A percentile compares a stretch with the other conserved stretches of the same genome.
These are phyloP conservation scores for Aspergillus texensis DNA, from an alignment of 2,329 filamentous ascomycete species.

Conservation along the genomic window DNA sequence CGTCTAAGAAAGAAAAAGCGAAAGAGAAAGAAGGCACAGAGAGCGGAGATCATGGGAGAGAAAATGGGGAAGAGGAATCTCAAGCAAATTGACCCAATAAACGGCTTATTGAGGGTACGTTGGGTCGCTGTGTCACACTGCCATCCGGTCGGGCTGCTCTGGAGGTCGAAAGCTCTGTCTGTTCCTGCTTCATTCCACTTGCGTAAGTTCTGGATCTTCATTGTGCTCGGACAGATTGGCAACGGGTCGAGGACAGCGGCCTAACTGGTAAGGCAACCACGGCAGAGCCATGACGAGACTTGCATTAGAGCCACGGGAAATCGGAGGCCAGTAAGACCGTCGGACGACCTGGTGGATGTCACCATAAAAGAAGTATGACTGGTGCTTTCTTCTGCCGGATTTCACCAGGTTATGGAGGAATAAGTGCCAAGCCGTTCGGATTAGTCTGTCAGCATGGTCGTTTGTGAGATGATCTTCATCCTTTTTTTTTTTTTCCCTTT, in stretches of 20 bases:
- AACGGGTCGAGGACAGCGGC: conserved; percentile 10
- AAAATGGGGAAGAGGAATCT: background rate
- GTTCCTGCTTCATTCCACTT: conserved; percentile 12
- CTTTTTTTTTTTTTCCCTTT: conserved; percentile 4
- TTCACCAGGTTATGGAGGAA: conserved; percentile 13
- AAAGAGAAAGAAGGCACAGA: background rate
- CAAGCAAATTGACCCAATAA: conserved; percentile 1
- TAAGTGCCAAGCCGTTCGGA: conserved; percentile 16
- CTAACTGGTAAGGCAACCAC: conserved; percentile 21
- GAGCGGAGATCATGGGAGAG: background rate
- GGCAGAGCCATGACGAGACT: conserved; percentile 16
- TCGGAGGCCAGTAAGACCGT: conserved; percentile 14
- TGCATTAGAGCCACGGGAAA: conserved; percentile 17
- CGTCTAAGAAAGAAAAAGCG: background rate
- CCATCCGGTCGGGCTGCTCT: conserved; percentile 21
- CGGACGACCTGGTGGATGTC: conserved; percentile 10
- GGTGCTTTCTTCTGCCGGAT: conserved; percentile 16
- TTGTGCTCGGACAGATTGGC: conserved; percentile 14
- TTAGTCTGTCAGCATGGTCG: conserved; percentile 20
- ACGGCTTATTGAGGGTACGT: conserved; percentile 9
- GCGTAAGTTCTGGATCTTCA: conserved; percentile 13
- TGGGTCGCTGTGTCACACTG: conserved; percentile 24
- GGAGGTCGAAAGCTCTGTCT: conserved; percentile 7
- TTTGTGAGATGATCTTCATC: conserved; percentile 5
- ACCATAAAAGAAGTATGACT: conserved; percentile 20